Conservation (phyloP, 495 filamentous ascomycete species). For the Aspergillus kassunensis region DNA sequence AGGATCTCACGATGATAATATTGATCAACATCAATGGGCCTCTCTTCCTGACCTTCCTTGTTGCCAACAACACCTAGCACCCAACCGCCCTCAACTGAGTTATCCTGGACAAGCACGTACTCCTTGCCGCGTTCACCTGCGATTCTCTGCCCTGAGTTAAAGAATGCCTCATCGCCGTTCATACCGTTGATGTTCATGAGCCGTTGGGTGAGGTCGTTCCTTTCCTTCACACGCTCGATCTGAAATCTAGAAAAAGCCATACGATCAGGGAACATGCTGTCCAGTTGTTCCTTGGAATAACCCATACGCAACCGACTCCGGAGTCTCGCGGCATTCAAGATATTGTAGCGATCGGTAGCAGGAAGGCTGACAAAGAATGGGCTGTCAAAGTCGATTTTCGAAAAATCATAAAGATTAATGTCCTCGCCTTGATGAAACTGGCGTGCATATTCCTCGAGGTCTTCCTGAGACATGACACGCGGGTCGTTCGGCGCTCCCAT, state of each 20-base stretch:
- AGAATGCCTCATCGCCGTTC: conserved; percentile 65
- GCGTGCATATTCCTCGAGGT: conserved; percentile 85
- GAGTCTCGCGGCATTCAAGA: conserved; percentile 86
- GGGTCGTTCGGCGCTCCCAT: conserved; percentile 92
- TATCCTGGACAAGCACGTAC: conserved; percentile 94
- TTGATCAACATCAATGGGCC: conserved; percentile 86
- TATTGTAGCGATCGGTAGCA: conserved; percentile 90
- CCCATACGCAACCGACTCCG: conserved; percentile 90
- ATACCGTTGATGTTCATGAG: conserved; percentile 94
- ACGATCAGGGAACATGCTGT: conserved; percentile 94
- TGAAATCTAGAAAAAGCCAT: conserved; percentile 97
- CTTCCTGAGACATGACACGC: conserved; percentile 89
- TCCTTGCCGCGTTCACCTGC: conserved; percentile 88
- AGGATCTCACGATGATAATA: conserved; percentile 48
- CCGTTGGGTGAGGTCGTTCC: conserved; percentile 92
- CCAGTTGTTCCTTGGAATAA: conserved; percentile 90
- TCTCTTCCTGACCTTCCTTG: conserved; percentile 68
- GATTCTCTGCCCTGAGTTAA: conserved; percentile 63
- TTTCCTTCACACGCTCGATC: conserved; percentile 85
- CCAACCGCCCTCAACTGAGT: conserved; percentile 94
- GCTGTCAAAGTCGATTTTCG: conserved; percentile 95
- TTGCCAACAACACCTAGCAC: conserved; percentile 89
- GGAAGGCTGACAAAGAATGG: conserved; percentile 90
- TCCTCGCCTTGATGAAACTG: conserved; percentile 93
- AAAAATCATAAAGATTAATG: conserved; percentile 97